phyloP scores from a whole-genome alignment of 2,329 filamentous ascomycete genomes.

The Elsinoe australis region DNA sequence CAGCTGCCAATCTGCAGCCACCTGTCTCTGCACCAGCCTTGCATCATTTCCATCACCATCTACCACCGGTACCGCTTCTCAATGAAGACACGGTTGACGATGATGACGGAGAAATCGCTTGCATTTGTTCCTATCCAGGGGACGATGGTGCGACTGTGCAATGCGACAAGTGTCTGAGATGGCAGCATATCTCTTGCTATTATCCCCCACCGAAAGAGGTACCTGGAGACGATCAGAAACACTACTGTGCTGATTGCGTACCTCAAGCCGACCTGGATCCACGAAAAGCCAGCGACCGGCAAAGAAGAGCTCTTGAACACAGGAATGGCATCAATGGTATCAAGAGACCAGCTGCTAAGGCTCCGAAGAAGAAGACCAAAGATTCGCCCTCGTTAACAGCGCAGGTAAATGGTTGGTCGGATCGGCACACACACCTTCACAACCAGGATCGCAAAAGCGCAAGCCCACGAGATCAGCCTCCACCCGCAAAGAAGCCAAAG shows the following conservation, averaged over 20 bases:
- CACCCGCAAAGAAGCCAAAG: slow-evolving; percentile 70
- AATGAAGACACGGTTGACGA: slow-evolving; percentile 47
- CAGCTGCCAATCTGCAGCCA: slow-evolving; percentile 27
- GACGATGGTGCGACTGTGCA: slow-evolving; percentile 97
- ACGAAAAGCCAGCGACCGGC: slow-evolving; percentile 36
- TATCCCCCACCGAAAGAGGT: slow-evolving; percentile 64
- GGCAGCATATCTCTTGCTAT: slow-evolving; percentile 98
- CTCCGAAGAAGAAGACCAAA: slow-evolving; percentile 80
- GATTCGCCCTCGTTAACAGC: slow-evolving; percentile 50
- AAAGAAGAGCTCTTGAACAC: slow-evolving; percentile 30
- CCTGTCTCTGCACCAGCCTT: slow-evolving; percentile 24
- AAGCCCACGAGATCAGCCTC: slow-evolving; percentile 47
- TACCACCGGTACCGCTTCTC: slow-evolving; percentile 30
- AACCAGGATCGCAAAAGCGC: slow-evolving; percentile 40
- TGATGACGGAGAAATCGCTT: slow-evolving; percentile 92
- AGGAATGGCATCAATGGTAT: slow-evolving; percentile 48
- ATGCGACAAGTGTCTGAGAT: slow-evolving; percentile 91
- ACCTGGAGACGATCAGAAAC: slow-evolving; percentile 55
- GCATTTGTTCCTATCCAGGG: slow-evolving; percentile 86
- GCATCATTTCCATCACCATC: slow-evolving; percentile 25
- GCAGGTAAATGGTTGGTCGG: slow-evolving; percentile 58
- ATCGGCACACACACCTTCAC: slow-evolving; percentile 44
- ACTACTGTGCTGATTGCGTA: slow-evolving; percentile 78
- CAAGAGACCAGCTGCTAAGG: slow-evolving; percentile 69
- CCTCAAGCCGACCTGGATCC: slow-evolving; percentile 63